Base-by-base conservation (phyloP, 805 yeast species). In the Candida stauntonica region DNA sequence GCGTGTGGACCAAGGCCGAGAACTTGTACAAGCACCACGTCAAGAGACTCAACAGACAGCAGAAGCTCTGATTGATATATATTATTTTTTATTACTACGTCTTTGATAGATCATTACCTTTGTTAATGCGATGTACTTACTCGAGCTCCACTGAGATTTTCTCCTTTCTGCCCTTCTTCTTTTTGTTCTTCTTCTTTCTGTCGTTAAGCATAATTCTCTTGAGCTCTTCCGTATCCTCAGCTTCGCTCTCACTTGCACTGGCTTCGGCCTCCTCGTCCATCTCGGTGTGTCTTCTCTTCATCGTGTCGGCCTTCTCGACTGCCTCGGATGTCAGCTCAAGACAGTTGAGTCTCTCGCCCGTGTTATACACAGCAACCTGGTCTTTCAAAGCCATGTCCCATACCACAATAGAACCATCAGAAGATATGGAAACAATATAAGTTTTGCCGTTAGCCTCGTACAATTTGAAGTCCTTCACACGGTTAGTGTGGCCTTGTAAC, bases 1-100 rank as follows among this genome's bases (percentile, higher is more conserved):
- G 88, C 13, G 97, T 88, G 17, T 93, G 99, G 99, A 73, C 71
- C 26, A 83, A 80, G 61, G 98, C 98, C 45, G 83, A 82, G 71
- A 70, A 73, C 48, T 70, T 91, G 55, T 93, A 81, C 57, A 81
- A 86, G 51, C 80, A 82, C 58, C 95, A 89, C 63, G 94, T 86
- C 51, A 75, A 80, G 42, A 80, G 94, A 58, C 77, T 86, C 46
- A 57, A 57, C 41, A 70, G 73, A 58, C 53, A 63, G 32, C 65
- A 74, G 33, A 70, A 70, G 51, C 54, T 74, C 49, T 67, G 52
- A 39, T 29, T n/a, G 21, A 24, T 36, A 28, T 33, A 36, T 36
- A 9, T 31, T 24, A 14, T 26, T 23, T 29, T 24, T 17, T 4
- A 8, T 28, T n/a, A 16, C 13, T 29, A 19, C 17, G 30, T 14